A percentile compares a stretch with the other conserved stretches of the same genome.
phyloP scores from a whole-genome alignment of 1,284 basidiomycete species.

The Malassezia vespertilionis region DNA sequence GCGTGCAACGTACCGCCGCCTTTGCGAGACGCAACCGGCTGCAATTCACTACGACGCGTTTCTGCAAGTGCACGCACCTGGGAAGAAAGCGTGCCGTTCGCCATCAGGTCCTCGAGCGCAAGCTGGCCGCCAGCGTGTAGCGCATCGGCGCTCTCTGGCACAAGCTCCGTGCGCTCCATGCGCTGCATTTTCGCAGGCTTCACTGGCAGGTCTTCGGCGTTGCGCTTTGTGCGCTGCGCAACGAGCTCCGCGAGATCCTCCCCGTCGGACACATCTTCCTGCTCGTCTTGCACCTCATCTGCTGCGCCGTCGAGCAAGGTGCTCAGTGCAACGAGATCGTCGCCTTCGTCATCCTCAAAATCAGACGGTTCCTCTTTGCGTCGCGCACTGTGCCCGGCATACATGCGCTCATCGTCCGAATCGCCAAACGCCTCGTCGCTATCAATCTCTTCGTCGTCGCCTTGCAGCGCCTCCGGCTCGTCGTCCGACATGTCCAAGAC shows the following conservation, averaged over 20 bases:
- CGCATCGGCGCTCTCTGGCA: slow-evolving; percentile 56
- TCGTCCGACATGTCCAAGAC: slow-evolving; percentile 32
- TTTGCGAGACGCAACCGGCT: slow-evolving; percentile 53
- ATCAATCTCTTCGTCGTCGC: slow-evolving; percentile 44
- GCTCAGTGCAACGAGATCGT: slow-evolving; percentile 35
- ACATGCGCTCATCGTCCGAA: slow-evolving; percentile 36
- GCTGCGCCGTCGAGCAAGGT: slow-evolving; percentile 35
- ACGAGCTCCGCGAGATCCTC: slow-evolving; percentile 13
- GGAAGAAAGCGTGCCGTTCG: slow-evolving; percentile 39
- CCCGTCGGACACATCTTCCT: slow-evolving; percentile 13
- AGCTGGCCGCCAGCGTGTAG: slow-evolving; percentile 22
- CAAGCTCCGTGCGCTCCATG: slow-evolving; percentile 63
- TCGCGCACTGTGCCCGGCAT: not conserved
- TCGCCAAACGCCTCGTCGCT: slow-evolving; percentile 44
- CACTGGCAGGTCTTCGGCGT: slow-evolving; percentile 5
- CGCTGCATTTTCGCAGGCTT: slow-evolving; percentile 54
- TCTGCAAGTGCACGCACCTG: slow-evolving; percentile 24
- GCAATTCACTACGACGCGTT: slow-evolving; percentile 40
- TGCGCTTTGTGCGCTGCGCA: slow-evolving; percentile 2
- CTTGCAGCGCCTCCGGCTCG: slow-evolving; percentile 26
- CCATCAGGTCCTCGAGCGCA: slow-evolving; percentile 62
- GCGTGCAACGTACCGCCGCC: slow-evolving; percentile 61
- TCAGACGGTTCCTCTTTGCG: slow-evolving; percentile 19
- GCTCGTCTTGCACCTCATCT: slow-evolving; percentile 20
- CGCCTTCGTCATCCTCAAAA: slow-evolving; percentile 28